phyloP scores from a whole-genome alignment of 345 rosid species.

The Corchorus capsularis region DNA sequence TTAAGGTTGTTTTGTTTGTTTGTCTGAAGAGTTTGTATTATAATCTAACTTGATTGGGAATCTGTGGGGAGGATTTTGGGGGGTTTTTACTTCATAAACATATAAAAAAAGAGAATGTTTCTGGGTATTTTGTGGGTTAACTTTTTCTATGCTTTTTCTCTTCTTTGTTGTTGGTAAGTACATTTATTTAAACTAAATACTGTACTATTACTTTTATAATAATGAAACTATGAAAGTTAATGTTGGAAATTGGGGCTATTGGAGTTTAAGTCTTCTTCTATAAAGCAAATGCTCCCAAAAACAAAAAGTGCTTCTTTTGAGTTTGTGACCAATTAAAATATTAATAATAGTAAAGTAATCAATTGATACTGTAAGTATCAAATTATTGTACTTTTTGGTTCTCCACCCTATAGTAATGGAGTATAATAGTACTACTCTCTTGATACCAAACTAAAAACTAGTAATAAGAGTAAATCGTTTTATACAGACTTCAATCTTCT shows the following conservation, averaged over 20 bases:
- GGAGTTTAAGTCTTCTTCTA: background rate
- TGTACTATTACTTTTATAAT: background rate
- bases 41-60: background rate
- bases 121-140: background rate
- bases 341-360: background rate
- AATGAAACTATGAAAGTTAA: background rate
- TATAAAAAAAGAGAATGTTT: background rate
- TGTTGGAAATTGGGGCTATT: background rate
- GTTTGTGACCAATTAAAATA: background rate
- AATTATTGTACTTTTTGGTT: background rate
- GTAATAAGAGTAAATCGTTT: too few species aligned
- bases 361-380: background rate
- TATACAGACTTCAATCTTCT: too few species aligned
- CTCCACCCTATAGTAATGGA: background rate
- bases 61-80: background rate
- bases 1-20: conserved; percentile 9
- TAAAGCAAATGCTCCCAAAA: conserved; percentile 2
- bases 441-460: too few species aligned
- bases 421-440: too few species aligned
- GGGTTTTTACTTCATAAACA: background rate
- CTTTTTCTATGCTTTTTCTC: background rate
- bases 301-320: background rate
- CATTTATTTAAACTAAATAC: background rate
- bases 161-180: background rate
- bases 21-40: background rate